These are phyloP conservation scores for Amyloporia xantha DNA, from an alignment of 768 basidiomycete species.

Conservation along the genomic window DNA sequence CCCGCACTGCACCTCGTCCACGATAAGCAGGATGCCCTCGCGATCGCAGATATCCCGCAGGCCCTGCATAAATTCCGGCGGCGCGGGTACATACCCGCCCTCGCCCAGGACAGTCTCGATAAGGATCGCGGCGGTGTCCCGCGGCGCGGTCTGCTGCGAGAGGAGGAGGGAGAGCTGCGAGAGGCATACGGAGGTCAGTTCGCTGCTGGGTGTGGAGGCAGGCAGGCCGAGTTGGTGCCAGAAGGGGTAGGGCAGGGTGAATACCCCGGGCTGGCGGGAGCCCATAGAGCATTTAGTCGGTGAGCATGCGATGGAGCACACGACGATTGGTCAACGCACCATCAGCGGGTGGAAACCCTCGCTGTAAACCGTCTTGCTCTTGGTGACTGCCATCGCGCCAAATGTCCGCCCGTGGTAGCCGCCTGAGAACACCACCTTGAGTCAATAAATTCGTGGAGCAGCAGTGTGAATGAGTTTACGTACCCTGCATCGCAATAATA, in stretches of 20 bases:
- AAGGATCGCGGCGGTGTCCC: conserved; percentile 89
- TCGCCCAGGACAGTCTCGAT: conserved; percentile 93
- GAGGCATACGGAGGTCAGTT: conserved; percentile 57
- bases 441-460: too few relatives aligned
- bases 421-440: conserved; percentile 31
- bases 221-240: conserved; percentile 79
- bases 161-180: conserved; percentile 79
- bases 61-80: conserved; percentile 70
- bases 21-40: conserved; percentile 76
- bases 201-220: conserved; percentile 45
- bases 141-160: conserved; percentile 73
- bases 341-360: conserved; percentile 75
- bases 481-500: conserved; percentile 87
- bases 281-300: conserved; percentile 1
- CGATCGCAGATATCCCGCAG: conserved; percentile 82
- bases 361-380: conserved; percentile 88
- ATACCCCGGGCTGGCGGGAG: conserved; percentile 66
- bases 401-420: conserved; percentile 91
- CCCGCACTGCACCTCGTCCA: conserved; percentile 87
- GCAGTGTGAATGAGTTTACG: background rate
- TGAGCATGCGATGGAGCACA: background rate
- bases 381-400: conserved; percentile 91
- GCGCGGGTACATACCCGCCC: conserved; percentile 92
- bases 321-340: conserved; percentile 40
- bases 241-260: conserved; percentile 79